phyloP scores from a whole-genome alignment of 2,329 filamentous ascomycete species.

The Corinectria fuckeliana region DNA sequence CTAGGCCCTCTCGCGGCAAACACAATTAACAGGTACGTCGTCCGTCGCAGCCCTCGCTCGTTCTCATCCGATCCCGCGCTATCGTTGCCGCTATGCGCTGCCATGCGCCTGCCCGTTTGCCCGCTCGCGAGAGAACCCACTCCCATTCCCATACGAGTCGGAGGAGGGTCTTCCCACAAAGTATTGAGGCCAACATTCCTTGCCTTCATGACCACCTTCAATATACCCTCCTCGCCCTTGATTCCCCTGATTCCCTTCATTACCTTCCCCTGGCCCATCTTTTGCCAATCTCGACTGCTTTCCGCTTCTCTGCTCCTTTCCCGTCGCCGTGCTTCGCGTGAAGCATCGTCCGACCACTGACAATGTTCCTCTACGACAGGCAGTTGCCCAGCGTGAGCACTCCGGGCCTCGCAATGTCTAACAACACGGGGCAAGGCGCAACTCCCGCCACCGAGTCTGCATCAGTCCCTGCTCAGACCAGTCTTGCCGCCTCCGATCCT shows the following conservation, averaged over 20 bases:
- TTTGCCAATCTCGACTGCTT: neutral
- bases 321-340: slow-evolving; percentile 16
- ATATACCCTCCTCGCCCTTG: slow-evolving; percentile 11
- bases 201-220: neutral
- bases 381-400: slow-evolving; percentile 33
- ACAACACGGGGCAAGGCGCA: slow-evolving; percentile 33
- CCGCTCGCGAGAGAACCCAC: neutral
- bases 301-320: neutral
- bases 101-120: slow-evolving; percentile 18
- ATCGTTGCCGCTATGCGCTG: slow-evolving; percentile 4
- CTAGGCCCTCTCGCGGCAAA: slow-evolving; percentile 5
- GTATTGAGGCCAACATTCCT: slow-evolving; percentile 16
- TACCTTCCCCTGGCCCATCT: slow-evolving; percentile 11
- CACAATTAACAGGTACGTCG: slow-evolving; percentile 26
- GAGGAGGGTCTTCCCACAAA: neutral
- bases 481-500: slow-evolving; percentile 12
- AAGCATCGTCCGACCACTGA: slow-evolving; percentile 39
- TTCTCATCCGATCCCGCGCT: neutral
- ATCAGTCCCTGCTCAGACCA: slow-evolving; percentile 21
- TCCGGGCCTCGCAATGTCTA: slow-evolving; percentile 44
- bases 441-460: slow-evolving; percentile 30
- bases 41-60: neutral
- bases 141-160: slow-evolving; percentile 3
- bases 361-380: slow-evolving; percentile 42
- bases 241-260: slow-evolving; percentile 18